Base-by-base conservation (phyloP, 2,329 filamentous ascomycete genomes). In the Achaetomium macrosporum region DNA sequence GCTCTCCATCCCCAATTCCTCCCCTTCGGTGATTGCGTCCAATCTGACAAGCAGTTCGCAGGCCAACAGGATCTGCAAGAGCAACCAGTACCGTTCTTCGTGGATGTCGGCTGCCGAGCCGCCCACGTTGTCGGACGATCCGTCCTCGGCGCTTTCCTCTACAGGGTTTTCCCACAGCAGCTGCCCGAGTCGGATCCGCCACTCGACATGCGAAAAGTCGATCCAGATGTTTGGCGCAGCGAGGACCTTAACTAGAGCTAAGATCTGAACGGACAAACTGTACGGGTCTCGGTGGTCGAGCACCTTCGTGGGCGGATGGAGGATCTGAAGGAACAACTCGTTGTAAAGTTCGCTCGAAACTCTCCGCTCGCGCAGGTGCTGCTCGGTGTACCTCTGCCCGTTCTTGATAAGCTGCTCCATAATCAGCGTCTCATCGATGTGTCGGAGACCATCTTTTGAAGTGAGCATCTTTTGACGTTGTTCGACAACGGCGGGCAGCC, bases 161-260 rank as follows among this genome's bases (percentile, higher is more conserved):
- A 74, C 64, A 6, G 72, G 69, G 15, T 73, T 70, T 15, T 78
- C 83, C 85, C 85, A 90, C 2, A 90, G 68, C 40, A 89, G 76
- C 67, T 88, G 85, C 7, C 86, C 86, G 1, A 90, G 72, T 12
- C 84, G 76, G 53, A 90, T 85, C 36, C 86, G 78, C 85, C 85
- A 89, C 64, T 89, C 85, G 7, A 89, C 82, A 31, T 83, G 76
- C 17, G 84, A 85, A 59, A 90, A 86, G 66, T 90, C 85, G 47
- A 86, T 77, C 86, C 86, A 90, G 42, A 87, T 78, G 51, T 85
- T 84, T 50, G 82, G 76, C 8, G 80, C 71, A 0, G 78, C 79
- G 42, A 90, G 74, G 10, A 85, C 78, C 63, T 82, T 82, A 42
- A 89, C 75, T 16, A 90, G 69, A 4, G 82, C 79, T 59, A 84